A percentile compares a stretch with the other conserved stretches of the same genome.
Conservation (phyloP, 73 alveolate genomes). For the Uronychia setigera region DNA sequence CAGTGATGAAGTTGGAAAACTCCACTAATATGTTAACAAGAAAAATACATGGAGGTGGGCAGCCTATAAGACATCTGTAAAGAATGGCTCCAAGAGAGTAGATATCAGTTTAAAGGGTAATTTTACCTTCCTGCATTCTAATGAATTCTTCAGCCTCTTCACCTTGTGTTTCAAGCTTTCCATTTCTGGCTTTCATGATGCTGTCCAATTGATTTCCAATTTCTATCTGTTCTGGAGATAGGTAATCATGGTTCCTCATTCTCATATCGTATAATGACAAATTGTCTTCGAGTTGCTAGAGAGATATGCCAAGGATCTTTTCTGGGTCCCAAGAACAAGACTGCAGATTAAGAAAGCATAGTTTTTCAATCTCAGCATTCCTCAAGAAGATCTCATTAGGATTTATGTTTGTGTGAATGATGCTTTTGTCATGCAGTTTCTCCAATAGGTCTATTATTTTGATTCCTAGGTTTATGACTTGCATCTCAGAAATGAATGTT, state of each 20-base stretch:
- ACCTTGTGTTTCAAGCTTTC: constrained; percentile 39
- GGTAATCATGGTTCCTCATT: constrained; percentile 55
- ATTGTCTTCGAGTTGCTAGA: constrained; percentile 50
- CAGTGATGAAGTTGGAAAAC: constrained; percentile 22
- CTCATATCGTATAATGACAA: constrained; percentile 54
- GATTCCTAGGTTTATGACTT: constrained; percentile 47
- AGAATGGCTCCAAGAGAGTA: constrained; percentile 73
- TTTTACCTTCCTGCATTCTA: constrained; percentile 10
- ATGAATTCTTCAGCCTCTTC: constrained; percentile 36
- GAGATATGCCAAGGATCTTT: constrained; percentile 24
- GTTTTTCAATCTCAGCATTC: constrained; percentile 25
- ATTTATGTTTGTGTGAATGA: constrained; percentile 62
- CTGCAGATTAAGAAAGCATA: constrained; percentile 56
- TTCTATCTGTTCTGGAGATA: constrained; percentile 69
- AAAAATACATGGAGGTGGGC: constrained; percentile 32
- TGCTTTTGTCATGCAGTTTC: constrained; percentile 52
- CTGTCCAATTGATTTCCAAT: constrained; percentile 53
- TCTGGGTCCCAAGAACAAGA: constrained; percentile 62
- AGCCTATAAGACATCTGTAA: constrained; percentile 57
- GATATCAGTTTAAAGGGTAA: constrained; percentile 51
- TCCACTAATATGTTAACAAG: constrained; percentile 9
- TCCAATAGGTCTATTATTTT: constrained; percentile 55
- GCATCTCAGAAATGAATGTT: constrained; percentile 48
- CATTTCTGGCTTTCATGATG: constrained; percentile 37
- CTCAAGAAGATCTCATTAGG: constrained; percentile 54